Evolutionary conservation across 2,329 filamentous ascomycete genomes (phyloP).

Genomic region (Fusarium sambucinum): DNA sequence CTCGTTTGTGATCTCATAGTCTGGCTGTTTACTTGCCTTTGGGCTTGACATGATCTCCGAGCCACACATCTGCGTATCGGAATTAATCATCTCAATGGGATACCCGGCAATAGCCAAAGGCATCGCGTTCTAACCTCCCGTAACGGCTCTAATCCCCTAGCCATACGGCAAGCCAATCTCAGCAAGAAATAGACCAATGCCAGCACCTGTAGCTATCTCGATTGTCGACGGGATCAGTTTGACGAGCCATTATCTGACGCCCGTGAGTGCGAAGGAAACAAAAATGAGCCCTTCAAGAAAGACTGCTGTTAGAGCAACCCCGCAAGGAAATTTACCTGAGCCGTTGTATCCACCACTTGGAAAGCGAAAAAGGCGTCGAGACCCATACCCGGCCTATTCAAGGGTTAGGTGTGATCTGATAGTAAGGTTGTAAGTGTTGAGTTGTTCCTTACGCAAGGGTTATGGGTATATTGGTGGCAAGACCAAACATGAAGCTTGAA

Average conservation of each 20-base stretch:
- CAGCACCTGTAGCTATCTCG: conserved; percentile 83
- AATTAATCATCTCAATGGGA: conserved; percentile 34
- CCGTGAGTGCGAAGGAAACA: conserved; percentile 77
- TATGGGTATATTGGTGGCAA: conserved; percentile 39
- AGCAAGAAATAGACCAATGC: conserved; percentile 82
- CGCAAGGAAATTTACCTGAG: conserved; percentile 76
- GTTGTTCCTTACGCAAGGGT: conserved; percentile 30
- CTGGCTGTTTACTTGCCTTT: not conserved
- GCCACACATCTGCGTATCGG: conserved; percentile 35
- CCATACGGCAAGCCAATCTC: conserved; percentile 78
- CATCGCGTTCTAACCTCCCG: conserved; percentile 68
- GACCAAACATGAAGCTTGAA: conserved; percentile 56
- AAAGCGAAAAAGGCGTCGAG: conserved; percentile 86
- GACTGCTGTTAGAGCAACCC: conserved; percentile 80
- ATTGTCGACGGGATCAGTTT: conserved; percentile 81
- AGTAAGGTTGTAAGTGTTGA: accelerated
- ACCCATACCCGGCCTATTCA: conserved; percentile 55
- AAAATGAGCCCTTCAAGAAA: conserved; percentile 87
- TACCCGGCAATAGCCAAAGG: conserved; percentile 81
- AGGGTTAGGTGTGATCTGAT: conserved; percentile 53
- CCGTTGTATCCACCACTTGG: conserved; percentile 75
- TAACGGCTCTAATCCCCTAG: conserved; percentile 80
- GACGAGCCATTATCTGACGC: conserved; percentile 88
- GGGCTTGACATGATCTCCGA: conserved; percentile 40
- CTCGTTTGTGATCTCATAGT: accelerated